Base-by-base conservation (phyloP, 495 filamentous ascomycete species). In the Trichoderma virens region DNA sequence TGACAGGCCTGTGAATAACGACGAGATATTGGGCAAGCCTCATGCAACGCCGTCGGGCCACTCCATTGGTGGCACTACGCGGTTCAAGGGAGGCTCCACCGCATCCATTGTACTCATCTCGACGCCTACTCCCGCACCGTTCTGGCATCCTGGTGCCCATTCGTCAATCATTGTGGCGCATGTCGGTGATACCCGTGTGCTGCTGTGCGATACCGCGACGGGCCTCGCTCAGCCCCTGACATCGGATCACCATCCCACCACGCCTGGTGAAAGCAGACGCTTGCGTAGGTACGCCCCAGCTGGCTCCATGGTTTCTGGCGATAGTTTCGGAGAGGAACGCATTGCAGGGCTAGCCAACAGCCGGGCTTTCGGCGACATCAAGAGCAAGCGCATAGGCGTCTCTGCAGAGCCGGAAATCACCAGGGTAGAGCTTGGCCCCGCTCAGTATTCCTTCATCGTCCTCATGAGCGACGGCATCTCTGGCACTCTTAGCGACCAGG, bases 301-400 rank as follows among this genome's bases (percentile, higher is more conserved):
- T 63, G 71, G 69, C 43, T 90, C 88, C 0, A 93, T 98, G 68
- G 86, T 95, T 27, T 96, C 93, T 0, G 63, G 63, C 20, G 94
- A 98, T 72, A 94, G 91, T 18, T 98, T 98, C 70, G 94, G 94
- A 69, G 95, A 98, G 74, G 95, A 98, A 73, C 91, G 94, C 66
- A 92, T 98, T 78, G 86, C 86, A 62, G 92, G 93, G 0, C 84
- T 98, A 0, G 94, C 94, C 69, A 98, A 98, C 76, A 93, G 90
- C 9, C 90, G 94, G 6, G 82, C 93, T 2, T 97, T 98, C 69
- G 94, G 94, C 34, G 94, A 98, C 75, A 89, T 96, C 69, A 83
- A 83, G 62, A 89, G 87, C 39, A 98, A 98, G 74, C 90, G 92
- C 56, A 86, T 98, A 43, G 94, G 94, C 35, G 93, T 98, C 5